Evolutionary conservation across 1,284 basidiomycete species (phyloP).

Genomic region (Irpex sp.): DNA sequence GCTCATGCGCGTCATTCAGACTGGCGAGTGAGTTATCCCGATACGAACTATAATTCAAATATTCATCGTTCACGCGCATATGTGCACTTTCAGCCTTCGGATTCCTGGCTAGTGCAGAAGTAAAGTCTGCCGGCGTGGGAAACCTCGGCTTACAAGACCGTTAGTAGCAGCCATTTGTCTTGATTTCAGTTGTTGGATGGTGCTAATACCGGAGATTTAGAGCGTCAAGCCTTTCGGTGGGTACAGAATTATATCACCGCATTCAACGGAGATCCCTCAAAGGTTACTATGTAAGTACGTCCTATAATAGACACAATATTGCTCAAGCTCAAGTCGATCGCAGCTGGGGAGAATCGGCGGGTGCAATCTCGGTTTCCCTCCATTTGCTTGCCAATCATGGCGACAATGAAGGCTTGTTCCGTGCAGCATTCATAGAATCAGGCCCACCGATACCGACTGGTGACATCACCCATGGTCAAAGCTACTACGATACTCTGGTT

Average conservation of each 20-base stretch:
- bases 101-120: conserved; percentile 44
- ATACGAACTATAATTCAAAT: background rate
- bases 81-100: conserved; percentile 28
- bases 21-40: background rate
- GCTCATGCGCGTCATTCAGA: background rate
- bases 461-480: conserved; percentile 27
- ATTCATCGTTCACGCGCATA: background rate
- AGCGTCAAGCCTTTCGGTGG: conserved; percentile 22
- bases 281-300: conserved; percentile 44
- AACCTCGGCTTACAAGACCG: conserved; percentile 53
- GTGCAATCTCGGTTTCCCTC: conserved; percentile 30
- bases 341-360: conserved; percentile 40
- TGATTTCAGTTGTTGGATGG: background rate
- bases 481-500: conserved; percentile 29
- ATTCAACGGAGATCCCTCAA: conserved; percentile 59
- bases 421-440: conserved; percentile 31
- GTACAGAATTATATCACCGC: conserved; percentile 55
- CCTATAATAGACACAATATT: background rate
- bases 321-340: background rate
- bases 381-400: conserved; percentile 29
- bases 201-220: conserved; percentile 8
- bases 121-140: conserved; percentile 42
- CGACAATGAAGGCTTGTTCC: conserved; percentile 28
- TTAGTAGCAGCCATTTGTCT: conserved; percentile 22
- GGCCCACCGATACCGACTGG: conserved; percentile 29